phyloP scores from a whole-genome alignment of 148 eudicot species.

The Cornus florida region DNA sequence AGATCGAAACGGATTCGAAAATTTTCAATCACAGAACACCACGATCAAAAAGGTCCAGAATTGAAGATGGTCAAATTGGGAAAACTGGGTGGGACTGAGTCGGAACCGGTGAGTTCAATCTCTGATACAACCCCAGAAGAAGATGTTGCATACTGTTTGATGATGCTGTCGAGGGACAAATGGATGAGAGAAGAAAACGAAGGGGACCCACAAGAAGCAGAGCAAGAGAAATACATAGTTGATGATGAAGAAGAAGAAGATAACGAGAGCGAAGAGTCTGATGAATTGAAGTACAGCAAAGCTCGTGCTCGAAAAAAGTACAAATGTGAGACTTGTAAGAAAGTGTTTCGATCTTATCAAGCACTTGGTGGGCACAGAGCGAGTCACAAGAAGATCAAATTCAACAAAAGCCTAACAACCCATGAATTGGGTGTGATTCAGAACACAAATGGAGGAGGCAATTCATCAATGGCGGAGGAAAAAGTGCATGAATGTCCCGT shows the following conservation, averaged over 20 bases:
- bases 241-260: neutral
- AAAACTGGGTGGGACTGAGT: neutral
- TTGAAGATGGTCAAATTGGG: slow-evolving; percentile 12
- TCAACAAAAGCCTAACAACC: neutral
- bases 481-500: slow-evolving; percentile 54
- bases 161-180: slow-evolving; percentile 71
- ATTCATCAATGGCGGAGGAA: slow-evolving; percentile 12
- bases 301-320: slow-evolving; percentile 17
- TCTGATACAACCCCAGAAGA: slow-evolving; percentile 68
- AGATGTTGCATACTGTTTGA: slow-evolving; percentile 67
- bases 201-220: neutral
- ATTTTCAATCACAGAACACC: slow-evolving; percentile 17
- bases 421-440: neutral
- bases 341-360: slow-evolving; percentile 48
- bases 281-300: neutral
- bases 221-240: neutral
- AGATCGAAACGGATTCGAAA: slow-evolving; percentile 48
- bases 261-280: neutral
- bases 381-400: slow-evolving; percentile 46
- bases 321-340: slow-evolving; percentile 49
- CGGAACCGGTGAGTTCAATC: slow-evolving; percentile 37
- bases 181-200: slow-evolving; percentile 30
- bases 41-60: neutral
- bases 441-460: neutral
- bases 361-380: slow-evolving; percentile 68